Base-by-base conservation (phyloP, 768 basidiomycete genomes). In the Psilocybe sp. region DNA sequence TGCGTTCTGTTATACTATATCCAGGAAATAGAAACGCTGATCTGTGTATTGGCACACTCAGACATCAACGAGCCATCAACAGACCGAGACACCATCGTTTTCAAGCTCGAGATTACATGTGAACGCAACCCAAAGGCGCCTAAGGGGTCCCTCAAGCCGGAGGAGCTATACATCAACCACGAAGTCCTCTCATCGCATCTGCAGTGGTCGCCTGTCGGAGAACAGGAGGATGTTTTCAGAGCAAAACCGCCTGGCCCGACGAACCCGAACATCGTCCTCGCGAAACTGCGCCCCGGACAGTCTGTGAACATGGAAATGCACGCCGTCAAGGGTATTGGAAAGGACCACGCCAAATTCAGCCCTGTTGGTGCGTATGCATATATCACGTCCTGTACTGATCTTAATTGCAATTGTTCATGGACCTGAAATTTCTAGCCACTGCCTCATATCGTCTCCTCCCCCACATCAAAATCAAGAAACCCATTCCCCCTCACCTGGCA, bases 311-410 rank as follows among this genome's bases (percentile, higher is more conserved):
- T 91, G 71, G 88, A 93, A 60, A 60, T 95, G 49, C 94, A 98
- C 61, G 95, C 93, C 16, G 74, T 94, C 53, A 98, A 98, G 61
- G 90, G 92, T 12, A 82, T 91, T 13, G 94, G 94, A 13, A 90
- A 90, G 60, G 92, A 95, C 53, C 96, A 99, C 60, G 94, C 97
- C 40, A 99, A 99, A 65, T 99, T 91, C 66, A 91, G 83, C 50
- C 94, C 97, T 28, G 97, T 98, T 45, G 92, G 94, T 90, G 58
- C 49, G 81, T 70, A 5, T 4, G 40, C 15, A 8, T 40, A 6
- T 12, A 4, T 49, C 28, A 6, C 11, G 49, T 34, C 34, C 19
- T 34, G n/a, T 50, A 32, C 28, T 5, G n/a, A 20, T 3, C 20
- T 15, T 28, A 11, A 14, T 34, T 12, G n/a, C 13, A 42, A 14